Conservation (phyloP, 257 asterid genomes). For the Prunella vulgaris region DNA sequence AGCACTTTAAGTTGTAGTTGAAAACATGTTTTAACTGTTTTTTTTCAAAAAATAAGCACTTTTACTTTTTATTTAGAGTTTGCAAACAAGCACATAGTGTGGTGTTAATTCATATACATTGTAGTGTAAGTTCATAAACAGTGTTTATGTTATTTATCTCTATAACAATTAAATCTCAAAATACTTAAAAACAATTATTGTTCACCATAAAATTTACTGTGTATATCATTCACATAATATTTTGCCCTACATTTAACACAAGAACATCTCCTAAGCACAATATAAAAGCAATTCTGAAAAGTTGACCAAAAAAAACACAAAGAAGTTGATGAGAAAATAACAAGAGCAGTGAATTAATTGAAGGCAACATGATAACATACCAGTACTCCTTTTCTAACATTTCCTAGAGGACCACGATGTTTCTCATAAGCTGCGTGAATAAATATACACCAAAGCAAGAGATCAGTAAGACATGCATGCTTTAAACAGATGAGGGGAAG, state of each 20-base stretch:
- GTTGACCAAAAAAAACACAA: background rate
- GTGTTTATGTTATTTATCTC: too few species aligned
- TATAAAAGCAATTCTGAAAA: background rate
- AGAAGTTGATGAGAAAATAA: background rate
- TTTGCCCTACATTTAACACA: background rate
- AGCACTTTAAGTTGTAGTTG: too few species aligned
- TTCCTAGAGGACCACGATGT: constrained; percentile 93
- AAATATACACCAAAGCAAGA: background rate
- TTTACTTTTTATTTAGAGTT: too few species aligned
- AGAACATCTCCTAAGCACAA: constrained; percentile 7
- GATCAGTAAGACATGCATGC: background rate
- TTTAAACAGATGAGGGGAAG: background rate
- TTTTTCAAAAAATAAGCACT: too few species aligned
- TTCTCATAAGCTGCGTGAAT: constrained; percentile 73
- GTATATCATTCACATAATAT: too few species aligned
- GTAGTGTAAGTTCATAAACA: too few species aligned
- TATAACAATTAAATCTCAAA: too few species aligned
- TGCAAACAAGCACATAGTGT: too few species aligned
- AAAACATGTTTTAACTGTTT: too few species aligned
- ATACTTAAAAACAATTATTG: too few species aligned
- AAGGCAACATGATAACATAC: constrained; percentile 34
- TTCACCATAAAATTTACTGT: too few species aligned
- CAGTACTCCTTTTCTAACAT: constrained; percentile 98
- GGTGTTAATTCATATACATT: too few species aligned
- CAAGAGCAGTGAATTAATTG: background rate